Base-by-base conservation (phyloP, 176 grass and related monocot genomes). In the Lolium rigidum region DNA sequence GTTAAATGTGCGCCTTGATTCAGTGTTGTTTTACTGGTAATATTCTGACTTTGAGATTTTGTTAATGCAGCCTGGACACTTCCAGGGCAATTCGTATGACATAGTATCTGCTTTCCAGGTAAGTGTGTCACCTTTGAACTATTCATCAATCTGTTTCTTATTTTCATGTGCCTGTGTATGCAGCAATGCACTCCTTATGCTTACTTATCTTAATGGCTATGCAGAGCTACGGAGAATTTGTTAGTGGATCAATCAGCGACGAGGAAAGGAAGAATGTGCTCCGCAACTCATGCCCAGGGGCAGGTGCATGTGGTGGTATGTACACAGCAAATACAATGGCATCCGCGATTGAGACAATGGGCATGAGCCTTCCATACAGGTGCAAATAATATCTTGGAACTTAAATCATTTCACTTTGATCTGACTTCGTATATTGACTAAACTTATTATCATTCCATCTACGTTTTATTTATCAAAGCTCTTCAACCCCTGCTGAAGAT, bases 291-390 rank as follows among this genome's bases (percentile, higher is more conserved):
- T 98, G 96, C 76, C 96, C 96, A 72, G 96, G 96, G 26, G 93
- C 96, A 79, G 96, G 96, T 75, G 96, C 96, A 73, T 98, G 96
- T 78, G 96, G 96, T 11, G 96, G 96, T 83, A 98, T 98, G 96
- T 98, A 98, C 84, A 98, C 96, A 57, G 96, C 96, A 84, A 98
- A 98, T 76, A 98, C 96, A 15, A 98, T 98, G 96, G 96, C 96
- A 84, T 98, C 96, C 17, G 96, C 96, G 69, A 95, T 98, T 66
- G 96, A 98, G 44, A 98, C 96, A 39, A 89, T 98, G 96, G 96
- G 96, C 88, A 98, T 98, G 96, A 94, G 87, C 80, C 93, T 98
- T 75, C 96, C 96, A 20, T 98, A 98, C 86, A 98, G 93, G 96
- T 98, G 70, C 3, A 49, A 63, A 82, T 79, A 35, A 64, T 76